Percentiles rank a stretch among this genome's conserved stretches.
phyloP scores from a whole-genome alignment of 2,329 filamentous ascomycete species.

The Lachnellula arida region DNA sequence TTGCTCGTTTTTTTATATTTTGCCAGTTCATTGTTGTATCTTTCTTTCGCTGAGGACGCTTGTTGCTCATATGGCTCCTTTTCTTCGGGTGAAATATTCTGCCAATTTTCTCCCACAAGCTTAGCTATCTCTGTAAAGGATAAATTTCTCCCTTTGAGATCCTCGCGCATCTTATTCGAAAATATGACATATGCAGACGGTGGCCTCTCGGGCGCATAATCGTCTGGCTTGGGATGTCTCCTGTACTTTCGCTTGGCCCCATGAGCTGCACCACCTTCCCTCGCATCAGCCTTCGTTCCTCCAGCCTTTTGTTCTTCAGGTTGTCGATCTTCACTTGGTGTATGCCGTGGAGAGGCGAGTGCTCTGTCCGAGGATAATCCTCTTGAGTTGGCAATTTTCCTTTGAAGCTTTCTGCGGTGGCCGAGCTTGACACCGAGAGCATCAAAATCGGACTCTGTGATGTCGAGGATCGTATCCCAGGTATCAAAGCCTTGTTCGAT shows the following conservation, averaged over 20 bases:
- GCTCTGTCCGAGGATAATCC: constrained; percentile 44
- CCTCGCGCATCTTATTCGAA: constrained; percentile 77
- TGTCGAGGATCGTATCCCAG: constrained; percentile 79
- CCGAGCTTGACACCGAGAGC: constrained; percentile 73
- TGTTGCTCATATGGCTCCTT: constrained; percentile 70
- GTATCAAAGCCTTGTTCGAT: constrained; percentile 78
- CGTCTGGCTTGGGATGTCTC: constrained; percentile 74
- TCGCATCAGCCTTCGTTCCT: constrained; percentile 38
- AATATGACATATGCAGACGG: constrained; percentile 83
- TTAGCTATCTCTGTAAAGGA: constrained; percentile 83
- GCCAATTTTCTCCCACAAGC: constrained; percentile 77
- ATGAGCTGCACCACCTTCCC: constrained; percentile 41
- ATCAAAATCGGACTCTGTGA: constrained; percentile 78
- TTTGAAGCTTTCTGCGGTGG: constrained; percentile 80
- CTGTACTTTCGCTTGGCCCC: constrained; percentile 67
- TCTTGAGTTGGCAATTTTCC: constrained; percentile 71
- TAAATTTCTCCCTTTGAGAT: constrained; percentile 69
- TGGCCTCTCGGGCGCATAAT: constrained; percentile 73
- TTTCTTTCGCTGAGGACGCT: constrained; percentile 69
- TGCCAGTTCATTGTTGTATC: constrained; percentile 65
- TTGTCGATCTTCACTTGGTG: constrained; percentile 55
- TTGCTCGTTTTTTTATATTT: constrained; percentile 74
- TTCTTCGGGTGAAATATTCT: constrained; percentile 59
- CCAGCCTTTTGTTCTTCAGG: constrained; percentile 50
- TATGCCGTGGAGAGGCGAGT: constrained; percentile 33